Evolutionary conservation across 2,329 filamentous ascomycete species (phyloP), one percentile per base, ranked within the genome.

Genomic region (Cytospora paraplurivora): DNA sequence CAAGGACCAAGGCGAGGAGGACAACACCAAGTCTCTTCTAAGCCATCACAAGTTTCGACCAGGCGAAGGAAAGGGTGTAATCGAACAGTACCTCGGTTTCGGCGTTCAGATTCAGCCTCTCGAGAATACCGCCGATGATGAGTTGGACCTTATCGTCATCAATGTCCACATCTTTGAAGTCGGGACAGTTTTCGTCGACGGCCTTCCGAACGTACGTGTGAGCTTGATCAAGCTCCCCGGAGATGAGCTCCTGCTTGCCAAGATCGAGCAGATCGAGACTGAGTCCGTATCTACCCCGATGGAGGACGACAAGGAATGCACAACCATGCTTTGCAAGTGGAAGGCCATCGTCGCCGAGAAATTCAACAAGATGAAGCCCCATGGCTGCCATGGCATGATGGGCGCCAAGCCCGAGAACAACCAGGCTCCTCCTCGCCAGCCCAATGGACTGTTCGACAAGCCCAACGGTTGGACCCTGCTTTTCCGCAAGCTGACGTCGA

Each of bases 81-180:
- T 64, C 19, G 58, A 65, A 51, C 71, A 79, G 62, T 69, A 73
- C 19, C 77, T 86, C 3, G 83, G 83, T 17, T 86, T 82, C 70
- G 78, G 77, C 62, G 72, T 85, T 37, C 73, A 77, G 52, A 74
- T 79, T 27, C 75, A 73, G 38, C 76, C 76, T 21, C 73, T 76
- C 59, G 78, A 81, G 67, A 76, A 79, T 53, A 80, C 85, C 62
- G 79, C 81, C 56, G 78, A 82, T 11, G 81, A 82, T 66, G 75
- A 78, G 59, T 72, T 87, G 51, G 78, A 83, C 63, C 73, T 88
- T 3, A 73, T 88, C 59, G 73, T 77, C 44, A 70, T 89, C 63
- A 79, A 84, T 66, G 75, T 90, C 44, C 79, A 85, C 67, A 81
- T 90, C 66, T 80, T 87, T 64, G 82, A 87, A 71, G 82, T 90